Evolutionary conservation across 768 basidiomycete genomes (phyloP).

Genomic region (Russula emetica): DNA sequence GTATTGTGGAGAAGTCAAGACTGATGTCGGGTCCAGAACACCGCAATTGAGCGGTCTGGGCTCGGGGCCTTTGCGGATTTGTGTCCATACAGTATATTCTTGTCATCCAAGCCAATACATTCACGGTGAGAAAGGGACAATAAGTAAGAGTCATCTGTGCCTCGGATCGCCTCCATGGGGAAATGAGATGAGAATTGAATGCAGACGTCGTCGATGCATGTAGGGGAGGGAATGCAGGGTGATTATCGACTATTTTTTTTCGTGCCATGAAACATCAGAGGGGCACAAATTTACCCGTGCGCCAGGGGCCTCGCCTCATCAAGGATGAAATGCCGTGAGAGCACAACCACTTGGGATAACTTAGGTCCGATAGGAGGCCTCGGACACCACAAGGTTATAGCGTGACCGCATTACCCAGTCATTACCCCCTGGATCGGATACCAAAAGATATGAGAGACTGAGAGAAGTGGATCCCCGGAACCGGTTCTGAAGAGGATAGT

Average conservation of each 20-base stretch:
- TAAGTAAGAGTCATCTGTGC: not conserved
- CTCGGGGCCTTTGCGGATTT: not conserved
- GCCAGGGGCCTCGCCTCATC: no score
- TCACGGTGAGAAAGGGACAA: not conserved
- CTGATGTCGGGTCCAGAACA: not conserved
- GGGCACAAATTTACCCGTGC: no score
- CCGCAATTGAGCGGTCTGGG: not conserved
- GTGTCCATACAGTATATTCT: no score
- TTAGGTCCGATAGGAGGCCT: no score
- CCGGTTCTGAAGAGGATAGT: not conserved
- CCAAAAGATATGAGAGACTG: not conserved
- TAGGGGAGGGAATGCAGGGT: not conserved
- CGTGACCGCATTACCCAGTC: no score
- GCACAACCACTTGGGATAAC: no score
- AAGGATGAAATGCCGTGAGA: no score
- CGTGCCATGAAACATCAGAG: no score
- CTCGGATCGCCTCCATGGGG: no score
- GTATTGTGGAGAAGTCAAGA: not conserved
- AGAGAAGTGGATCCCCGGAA: not conserved
- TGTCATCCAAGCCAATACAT: not conserved
- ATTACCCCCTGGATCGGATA: no score
- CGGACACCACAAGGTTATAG: no score
- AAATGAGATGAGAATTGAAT: not conserved
- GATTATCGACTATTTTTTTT: no score
- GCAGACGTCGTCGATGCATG: not conserved